Evolutionary conservation across 1,139 yeast species (phyloP).

Genomic region (Petasospora fabianii): DNA sequence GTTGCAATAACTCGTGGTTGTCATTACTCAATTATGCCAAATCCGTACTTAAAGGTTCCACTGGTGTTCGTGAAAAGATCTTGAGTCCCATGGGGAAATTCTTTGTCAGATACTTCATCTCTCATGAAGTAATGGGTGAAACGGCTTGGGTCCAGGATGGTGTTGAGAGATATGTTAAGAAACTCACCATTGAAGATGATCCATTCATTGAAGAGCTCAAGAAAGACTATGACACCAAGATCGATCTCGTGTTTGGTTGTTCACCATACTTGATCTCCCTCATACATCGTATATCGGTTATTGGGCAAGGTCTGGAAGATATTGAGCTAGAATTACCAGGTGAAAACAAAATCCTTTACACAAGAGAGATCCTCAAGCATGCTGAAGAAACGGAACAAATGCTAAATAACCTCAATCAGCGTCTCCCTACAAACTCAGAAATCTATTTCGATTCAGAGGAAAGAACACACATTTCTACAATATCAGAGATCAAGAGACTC

Average conservation of each 20-base stretch:
- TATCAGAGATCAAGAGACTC: constrained; percentile 37
- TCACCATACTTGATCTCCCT: constrained; percentile 36
- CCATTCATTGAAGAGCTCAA: constrained; percentile 30
- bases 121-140: constrained; percentile 41
- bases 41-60: constrained; percentile 30
- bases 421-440: constrained; percentile 22
- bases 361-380: constrained; percentile 24
- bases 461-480: constrained; percentile 21
- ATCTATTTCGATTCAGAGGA: constrained; percentile 18
- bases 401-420: constrained; percentile 28
- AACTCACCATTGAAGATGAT: constrained; percentile 25
- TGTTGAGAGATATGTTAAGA: constrained; percentile 9
- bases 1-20: constrained; percentile 38
- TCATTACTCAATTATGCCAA: constrained; percentile 36
- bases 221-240: constrained; percentile 33
- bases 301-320: constrained; percentile 36
- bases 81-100: constrained; percentile 31
- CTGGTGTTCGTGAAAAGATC: constrained; percentile 23
- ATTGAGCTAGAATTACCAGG: constrained; percentile 27
- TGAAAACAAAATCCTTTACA: constrained; percentile 20
- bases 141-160: constrained; percentile 33
- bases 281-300: constrained; percentile 33
- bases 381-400: constrained; percentile 25
- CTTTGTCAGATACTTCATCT: constrained; percentile 35
- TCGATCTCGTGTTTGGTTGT: constrained; percentile 38